A percentile compares a stretch with the other conserved stretches of the same genome.
Conservation (phyloP, 441 rosid genomes). For the Populus hybrid region DNA sequence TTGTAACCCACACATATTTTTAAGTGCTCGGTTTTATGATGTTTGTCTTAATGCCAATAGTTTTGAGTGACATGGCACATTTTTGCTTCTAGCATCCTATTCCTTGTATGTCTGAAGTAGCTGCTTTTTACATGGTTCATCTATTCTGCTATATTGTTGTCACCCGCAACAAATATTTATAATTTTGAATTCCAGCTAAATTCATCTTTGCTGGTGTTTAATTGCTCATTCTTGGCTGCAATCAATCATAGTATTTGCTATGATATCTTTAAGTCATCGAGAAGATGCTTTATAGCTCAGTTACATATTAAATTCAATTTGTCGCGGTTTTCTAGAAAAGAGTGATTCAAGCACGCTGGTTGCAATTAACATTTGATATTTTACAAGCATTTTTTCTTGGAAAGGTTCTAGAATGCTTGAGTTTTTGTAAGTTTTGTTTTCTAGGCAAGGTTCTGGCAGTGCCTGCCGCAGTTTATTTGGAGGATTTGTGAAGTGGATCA, state of each 20-base stretch:
- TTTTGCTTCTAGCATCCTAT: not conserved
- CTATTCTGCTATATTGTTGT: not conserved
- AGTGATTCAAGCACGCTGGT: not conserved
- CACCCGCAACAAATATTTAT: not conserved
- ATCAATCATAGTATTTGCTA: not conserved
- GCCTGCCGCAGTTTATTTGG: conserved; percentile 98
- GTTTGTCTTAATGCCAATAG: not conserved
- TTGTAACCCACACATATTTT: not conserved
- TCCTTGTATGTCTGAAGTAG: not conserved
- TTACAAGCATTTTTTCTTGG: not conserved
- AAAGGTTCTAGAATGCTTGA: not conserved
- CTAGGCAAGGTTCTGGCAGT: conserved; percentile 99
- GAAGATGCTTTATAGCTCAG: not conserved
- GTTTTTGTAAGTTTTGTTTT: conserved; percentile 9
- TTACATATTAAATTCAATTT: not conserved
- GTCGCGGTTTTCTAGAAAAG: not conserved
- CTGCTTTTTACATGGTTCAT: not conserved
- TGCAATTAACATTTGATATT: conserved; percentile 5
- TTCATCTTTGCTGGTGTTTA: not conserved
- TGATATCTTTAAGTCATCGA: not conserved
- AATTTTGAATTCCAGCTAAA: not conserved
- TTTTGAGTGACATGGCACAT: not conserved
- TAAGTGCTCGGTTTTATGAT: not conserved
- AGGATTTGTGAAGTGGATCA: conserved; percentile 93
- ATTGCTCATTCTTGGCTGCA: not conserved